These are phyloP conservation scores for Croton laevigatus DNA, from an alignment of 441 rosid species.

Conservation along the genomic window DNA sequence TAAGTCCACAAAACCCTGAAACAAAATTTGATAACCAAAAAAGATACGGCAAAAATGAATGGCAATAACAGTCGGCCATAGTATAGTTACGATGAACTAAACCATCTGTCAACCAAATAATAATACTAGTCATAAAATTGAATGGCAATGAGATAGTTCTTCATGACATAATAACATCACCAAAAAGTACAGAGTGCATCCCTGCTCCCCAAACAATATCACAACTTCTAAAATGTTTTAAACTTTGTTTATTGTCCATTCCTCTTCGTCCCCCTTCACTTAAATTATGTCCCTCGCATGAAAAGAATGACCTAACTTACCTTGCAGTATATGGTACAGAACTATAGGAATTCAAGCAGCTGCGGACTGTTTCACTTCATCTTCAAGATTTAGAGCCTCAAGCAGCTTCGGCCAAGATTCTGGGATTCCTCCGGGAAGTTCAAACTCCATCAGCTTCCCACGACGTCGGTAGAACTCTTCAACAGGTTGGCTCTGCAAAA, in stretches of 20 bases:
- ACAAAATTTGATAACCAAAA: constrained; percentile 1
- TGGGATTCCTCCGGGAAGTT: constrained; percentile 96
- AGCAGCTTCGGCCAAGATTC: constrained; percentile 97
- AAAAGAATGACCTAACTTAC: constrained; percentile 62
- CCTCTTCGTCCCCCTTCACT: constrained; percentile 10
- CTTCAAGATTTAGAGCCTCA: constrained; percentile 75
- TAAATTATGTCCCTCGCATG: constrained; percentile 35
- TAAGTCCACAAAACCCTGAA: not conserved
- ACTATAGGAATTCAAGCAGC: constrained; percentile 44
- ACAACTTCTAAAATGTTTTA: constrained; percentile 13
- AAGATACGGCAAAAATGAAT: constrained; percentile 19
- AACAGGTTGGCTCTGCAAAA: constrained; percentile 77
- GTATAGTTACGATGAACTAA: constrained; percentile 4
- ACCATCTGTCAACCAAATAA: constrained; percentile 16
- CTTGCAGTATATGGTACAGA: constrained; percentile 24
- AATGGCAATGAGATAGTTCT: constrained; percentile 9
- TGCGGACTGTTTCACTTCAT: constrained; percentile 57
- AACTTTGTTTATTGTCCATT: constrained; percentile 22
- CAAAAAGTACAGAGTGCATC: constrained; percentile 13
- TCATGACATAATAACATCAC: constrained; percentile 3
- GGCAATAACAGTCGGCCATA: constrained; percentile 10
- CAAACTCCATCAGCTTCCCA: constrained; percentile 77
- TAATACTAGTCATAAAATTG: constrained; percentile 14
- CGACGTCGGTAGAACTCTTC: constrained; percentile 75
- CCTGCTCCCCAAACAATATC: constrained; percentile 22